Conservation (phyloP, 1,139 yeast species). For the Nakaseomyces kungkrabaensis region DNA sequence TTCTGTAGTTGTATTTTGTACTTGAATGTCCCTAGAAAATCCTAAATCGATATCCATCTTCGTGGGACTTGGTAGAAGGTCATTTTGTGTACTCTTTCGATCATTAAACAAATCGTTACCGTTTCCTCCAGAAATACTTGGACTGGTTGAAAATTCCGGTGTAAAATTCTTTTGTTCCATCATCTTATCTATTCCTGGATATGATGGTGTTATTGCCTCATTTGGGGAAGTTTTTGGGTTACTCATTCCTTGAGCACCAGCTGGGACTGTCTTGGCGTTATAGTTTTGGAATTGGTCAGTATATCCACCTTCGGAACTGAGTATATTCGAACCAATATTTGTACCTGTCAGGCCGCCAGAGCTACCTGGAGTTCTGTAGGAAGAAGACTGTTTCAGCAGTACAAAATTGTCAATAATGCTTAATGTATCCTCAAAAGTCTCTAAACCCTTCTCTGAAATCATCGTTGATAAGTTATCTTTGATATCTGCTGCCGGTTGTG, state of each 20-base stretch:
- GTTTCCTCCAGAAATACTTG: constrained; percentile 11
- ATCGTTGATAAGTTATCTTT: constrained; percentile 4
- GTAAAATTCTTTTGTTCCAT: constrained; percentile 15
- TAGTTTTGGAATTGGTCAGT: constrained; percentile 27
- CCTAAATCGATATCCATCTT: constrained; percentile 1
- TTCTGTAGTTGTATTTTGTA: neutral
- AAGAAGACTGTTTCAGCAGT: constrained; percentile 31
- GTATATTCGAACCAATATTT: constrained; percentile 20
- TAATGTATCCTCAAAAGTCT: constrained; percentile 25
- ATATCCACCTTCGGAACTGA: constrained; percentile 28
- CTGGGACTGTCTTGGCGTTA: constrained; percentile 13
- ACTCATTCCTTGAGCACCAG: constrained; percentile 10
- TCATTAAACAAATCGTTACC: constrained; percentile 18
- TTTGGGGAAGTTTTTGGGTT: constrained; percentile 14
- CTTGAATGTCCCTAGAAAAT: neutral
- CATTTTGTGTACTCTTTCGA: constrained; percentile 12
- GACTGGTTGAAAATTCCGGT: constrained; percentile 20
- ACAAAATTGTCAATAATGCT: constrained; percentile 32
- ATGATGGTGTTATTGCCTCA: constrained; percentile 11
- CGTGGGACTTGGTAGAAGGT: constrained; percentile 11
- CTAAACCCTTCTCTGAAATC: constrained; percentile 4
- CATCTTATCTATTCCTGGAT: constrained; percentile 11
- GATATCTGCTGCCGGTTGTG: constrained; percentile 34
- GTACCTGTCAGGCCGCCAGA: constrained; percentile 16
- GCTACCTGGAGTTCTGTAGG: constrained; percentile 30